These are phyloP conservation scores for Glutinoglossum americanum DNA, from an alignment of 495 filamentous ascomycete species.

Conservation along the genomic window DNA sequence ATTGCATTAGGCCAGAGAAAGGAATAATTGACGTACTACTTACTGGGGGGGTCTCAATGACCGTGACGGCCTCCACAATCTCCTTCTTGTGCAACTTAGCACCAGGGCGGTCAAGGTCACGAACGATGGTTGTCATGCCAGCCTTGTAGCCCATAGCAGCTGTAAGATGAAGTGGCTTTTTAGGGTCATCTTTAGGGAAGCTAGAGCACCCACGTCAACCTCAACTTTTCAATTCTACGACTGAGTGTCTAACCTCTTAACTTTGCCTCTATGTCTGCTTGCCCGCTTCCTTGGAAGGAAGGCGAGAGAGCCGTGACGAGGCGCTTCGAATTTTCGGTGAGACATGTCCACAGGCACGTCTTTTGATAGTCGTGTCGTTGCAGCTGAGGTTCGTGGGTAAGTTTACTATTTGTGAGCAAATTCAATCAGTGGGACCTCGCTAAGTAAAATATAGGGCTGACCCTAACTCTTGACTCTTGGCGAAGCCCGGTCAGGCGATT, in stretches of 20 bases:
- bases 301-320: slow-evolving; percentile 93
- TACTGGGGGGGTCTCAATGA: slow-evolving; percentile 99
- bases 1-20: slow-evolving; percentile 11
- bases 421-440: not conserved
- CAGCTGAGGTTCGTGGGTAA: not conserved
- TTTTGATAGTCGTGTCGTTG: not conserved
- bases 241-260: slow-evolving; percentile 59
- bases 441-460: not conserved
- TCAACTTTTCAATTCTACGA: not conserved
- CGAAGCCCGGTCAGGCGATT: not conserved
- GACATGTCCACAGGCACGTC: not conserved
- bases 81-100: slow-evolving; percentile 99
- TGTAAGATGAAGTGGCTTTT: slow-evolving; percentile 98
- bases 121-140: slow-evolving; percentile 99
- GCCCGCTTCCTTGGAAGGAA: slow-evolving; percentile 96
- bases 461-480: not conserved
- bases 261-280: slow-evolving; percentile 88
- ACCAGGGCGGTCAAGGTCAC: slow-evolving; percentile 96
- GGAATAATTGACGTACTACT: slow-evolving; percentile 16
- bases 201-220: slow-evolving; percentile 20
- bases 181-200: slow-evolving; percentile 99
- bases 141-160: slow-evolving; percentile 99
- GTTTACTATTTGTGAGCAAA: not conserved
- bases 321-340: slow-evolving; percentile 34
- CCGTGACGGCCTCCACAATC: slow-evolving; percentile 94